A percentile compares a stretch with the other conserved stretches of the same genome.
Conservation (phyloP, 257 asterid species). For the Verbena officinalis region DNA sequence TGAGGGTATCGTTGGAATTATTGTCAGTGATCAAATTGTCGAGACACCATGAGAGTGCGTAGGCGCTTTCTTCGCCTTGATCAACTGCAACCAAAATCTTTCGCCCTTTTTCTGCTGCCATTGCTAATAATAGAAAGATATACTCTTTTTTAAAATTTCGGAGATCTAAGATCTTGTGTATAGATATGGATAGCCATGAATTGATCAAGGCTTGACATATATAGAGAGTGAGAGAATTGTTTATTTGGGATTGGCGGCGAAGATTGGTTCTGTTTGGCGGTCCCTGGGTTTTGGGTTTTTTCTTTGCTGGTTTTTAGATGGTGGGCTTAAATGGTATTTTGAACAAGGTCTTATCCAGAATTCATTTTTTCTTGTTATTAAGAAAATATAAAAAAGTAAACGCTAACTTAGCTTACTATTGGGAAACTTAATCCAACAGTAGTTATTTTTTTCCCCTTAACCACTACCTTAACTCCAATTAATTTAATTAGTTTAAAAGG, state of each 20-base stretch:
- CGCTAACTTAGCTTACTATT: no score
- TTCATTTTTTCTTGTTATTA: no score
- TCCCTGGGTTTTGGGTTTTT: conserved; percentile 21
- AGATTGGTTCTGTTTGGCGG: conserved; percentile 40
- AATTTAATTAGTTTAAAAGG: no score
- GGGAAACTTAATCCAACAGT: no score
- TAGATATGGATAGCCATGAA: background rate
- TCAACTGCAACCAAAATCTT: conserved; percentile 72
- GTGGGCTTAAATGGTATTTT: conserved; percentile 34
- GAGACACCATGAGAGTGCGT: conserved; percentile 78
- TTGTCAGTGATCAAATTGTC: conserved; percentile 33
- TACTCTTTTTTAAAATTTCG: no score
- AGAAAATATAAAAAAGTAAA: no score
- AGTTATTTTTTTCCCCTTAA: no score
- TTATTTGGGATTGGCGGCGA: background rate
- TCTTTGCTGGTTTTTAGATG: conserved; percentile 28
- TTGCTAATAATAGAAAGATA: background rate
- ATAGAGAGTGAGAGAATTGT: conserved; percentile 4
- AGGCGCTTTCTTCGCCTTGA: conserved; percentile 68
- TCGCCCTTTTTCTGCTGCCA: conserved; percentile 43
- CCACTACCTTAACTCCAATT: no score
- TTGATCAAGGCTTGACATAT: background rate
- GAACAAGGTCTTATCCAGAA: background rate
- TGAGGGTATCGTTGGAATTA: conserved; percentile 50
- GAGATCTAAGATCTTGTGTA: background rate